These are phyloP conservation scores for Pholiota adiposa DNA, from an alignment of 1,284 basidiomycete genomes.

Conservation along the genomic window DNA sequence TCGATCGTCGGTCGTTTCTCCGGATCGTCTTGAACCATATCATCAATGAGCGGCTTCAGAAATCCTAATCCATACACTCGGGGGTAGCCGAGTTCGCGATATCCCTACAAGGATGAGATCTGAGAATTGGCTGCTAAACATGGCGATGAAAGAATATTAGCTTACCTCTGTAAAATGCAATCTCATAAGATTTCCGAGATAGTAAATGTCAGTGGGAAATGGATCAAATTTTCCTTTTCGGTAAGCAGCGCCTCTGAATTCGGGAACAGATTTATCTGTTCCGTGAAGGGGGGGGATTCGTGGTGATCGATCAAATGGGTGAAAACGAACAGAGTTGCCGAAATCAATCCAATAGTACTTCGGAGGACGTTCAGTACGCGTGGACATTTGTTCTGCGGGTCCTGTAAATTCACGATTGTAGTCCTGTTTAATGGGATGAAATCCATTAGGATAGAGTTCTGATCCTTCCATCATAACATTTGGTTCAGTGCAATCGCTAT, in stretches of 20 bases:
- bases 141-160: background rate
- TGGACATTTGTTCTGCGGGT: conserved; percentile 19
- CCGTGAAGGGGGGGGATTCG: conserved; percentile 20
- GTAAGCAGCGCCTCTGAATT: conserved; percentile 2
- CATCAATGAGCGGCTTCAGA: background rate
- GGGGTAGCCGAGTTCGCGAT: no score
- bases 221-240: conserved; percentile 26
- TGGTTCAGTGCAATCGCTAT: background rate
- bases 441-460: conserved; percentile 29
- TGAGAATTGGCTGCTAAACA: background rate
- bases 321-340: conserved; percentile 34
- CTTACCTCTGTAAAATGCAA: conserved; percentile 27
- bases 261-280: conserved; percentile 15
- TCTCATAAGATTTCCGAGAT: conserved; percentile 36
- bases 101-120: no score
- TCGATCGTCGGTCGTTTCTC: background rate
- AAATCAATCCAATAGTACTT: conserved; percentile 39
- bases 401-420: conserved; percentile 28
- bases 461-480: conserved; percentile 40
- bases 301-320: conserved; percentile 16
- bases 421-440: conserved; percentile 25
- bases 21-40: background rate
- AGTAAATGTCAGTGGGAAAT: conserved; percentile 41
- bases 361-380: conserved; percentile 31
- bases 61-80: background rate